Evolutionary conservation across 1,284 basidiomycete genomes (phyloP), one percentile per base, ranked within the genome.

Genomic region (Rhodotorula sp.): DNA sequence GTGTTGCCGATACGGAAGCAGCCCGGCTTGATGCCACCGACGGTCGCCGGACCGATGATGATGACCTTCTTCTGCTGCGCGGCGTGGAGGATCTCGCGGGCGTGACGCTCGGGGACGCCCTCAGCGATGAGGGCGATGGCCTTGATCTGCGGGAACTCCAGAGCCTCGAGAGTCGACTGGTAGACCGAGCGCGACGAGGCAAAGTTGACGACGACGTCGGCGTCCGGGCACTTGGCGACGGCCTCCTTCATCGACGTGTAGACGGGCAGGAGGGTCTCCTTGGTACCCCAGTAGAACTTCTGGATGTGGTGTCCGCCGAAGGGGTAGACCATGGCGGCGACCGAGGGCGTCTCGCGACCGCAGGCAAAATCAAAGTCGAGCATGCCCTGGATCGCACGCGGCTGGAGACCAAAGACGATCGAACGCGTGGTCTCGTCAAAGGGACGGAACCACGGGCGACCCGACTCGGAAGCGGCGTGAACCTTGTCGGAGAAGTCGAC

Each of bases 1-100:
- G 93, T 95, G 88, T 98, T 99, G 79, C 95, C 95, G 80, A 98
- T 98, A 83, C 95, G 89, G 91, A 98, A 98, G 86, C 95, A 98
- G 67, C 97, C 97, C 73, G 95, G 95, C 86, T 99, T 99, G 87
- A 99, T 97, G 79, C 97, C 97, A 85, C 95, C 95, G 72, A 98
- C 95, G 62, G 97, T 99, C 62, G 95, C 97, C 70, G 97, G 95
- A 62, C 97, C 95, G 76, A 99, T 94, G 85, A 99, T 95, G 80
- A 97, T 87, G 69, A 98, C 93, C 62, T 87, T 87, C 84, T 92
- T 94, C 81, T 87, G 85, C 83, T 90, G 83, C 52, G 95, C 94
- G 77, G 90, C 86, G 86, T 92, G 91, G 76, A 98, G 87, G 80
- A 99, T 93, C 84, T 98, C 95, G 77, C 95, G 88, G 50, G 95